A percentile compares a stretch with the other conserved stretches of the same genome.
These are phyloP conservation scores for Cyclotella distinguenda DNA, from an alignment of 108 stramenopile genomes.

Conservation along the genomic window DNA sequence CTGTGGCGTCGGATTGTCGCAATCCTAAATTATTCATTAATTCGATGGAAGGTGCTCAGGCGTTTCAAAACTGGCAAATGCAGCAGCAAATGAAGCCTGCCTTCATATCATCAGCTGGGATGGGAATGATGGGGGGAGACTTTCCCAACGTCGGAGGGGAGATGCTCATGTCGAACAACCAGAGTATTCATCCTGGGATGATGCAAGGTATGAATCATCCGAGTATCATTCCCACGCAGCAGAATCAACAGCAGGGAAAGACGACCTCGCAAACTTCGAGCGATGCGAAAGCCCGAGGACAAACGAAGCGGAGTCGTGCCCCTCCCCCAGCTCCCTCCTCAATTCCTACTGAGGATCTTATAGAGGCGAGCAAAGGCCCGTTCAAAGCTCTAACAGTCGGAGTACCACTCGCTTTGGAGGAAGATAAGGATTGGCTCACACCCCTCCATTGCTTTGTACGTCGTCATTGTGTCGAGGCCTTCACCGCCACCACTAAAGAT, in stretches of 20 bases:
- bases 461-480: conserved; percentile 72
- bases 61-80: conserved; percentile 19
- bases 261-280: neutral
- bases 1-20: neutral
- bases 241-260: neutral
- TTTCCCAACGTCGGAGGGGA: conserved; percentile 1
- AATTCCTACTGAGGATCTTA: conserved; percentile 3
- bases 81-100: conserved; percentile 5
- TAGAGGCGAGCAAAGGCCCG: conserved; percentile 55
- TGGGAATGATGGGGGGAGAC: neutral
- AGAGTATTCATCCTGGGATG: neutral
- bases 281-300: neutral
- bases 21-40: neutral
- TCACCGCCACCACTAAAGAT: conserved; percentile 64
- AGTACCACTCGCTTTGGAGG: conserved; percentile 56
- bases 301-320: neutral
- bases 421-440: conserved; percentile 80
- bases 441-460: conserved; percentile 86
- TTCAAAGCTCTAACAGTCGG: conserved; percentile 56
- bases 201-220: conserved; percentile 6
- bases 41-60: neutral
- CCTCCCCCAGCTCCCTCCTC: neutral
- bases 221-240: neutral
- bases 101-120: neutral
- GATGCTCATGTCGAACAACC: neutral